Evolutionary conservation across 2,329 filamentous ascomycete genomes (phyloP), one percentile per base, ranked within the genome.

Genomic region (Diaporthe caulivora): DNA sequence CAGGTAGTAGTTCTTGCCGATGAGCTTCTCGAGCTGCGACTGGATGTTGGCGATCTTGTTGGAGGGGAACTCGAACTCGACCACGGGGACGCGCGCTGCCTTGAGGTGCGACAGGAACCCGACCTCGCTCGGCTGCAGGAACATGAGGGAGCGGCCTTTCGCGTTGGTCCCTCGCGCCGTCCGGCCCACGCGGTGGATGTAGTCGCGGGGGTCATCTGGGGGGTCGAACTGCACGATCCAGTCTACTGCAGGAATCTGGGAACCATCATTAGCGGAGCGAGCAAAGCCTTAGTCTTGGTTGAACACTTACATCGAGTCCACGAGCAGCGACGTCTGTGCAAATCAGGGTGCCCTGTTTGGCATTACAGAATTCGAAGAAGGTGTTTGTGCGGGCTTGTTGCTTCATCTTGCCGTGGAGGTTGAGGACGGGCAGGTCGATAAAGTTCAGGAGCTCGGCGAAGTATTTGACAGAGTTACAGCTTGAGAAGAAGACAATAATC

Each of bases 351-450:
- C 96, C 97, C 77, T 93, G 91, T 77, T 92, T 92, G 24, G 95
- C 87, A 76, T 89, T 89, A 82, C 87, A 88, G 82, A 99, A 99
- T 82, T 98, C 96, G 83, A 98, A 99, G 83, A 99, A 99, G 0
- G 95, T 98, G 81, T 97, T 97, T 31, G 97, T 99, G n/a, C 97
- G 94, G 84, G 98, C 98, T 84, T 98, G 95, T 84, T 99, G 97
- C 85, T 99, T 99, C 85, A 98, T 95, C 85, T 99, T 98, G 77
- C 95, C 97, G 83, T 97, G 94, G 10, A 97, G 87, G 78, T 94
- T 93, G 55, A 97, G 88, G 3, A 97, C 94, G 7, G 94, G 95
- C 53, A 98, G 89, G 83, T 98, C 97, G 79, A 98, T 98, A 85
- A 98, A 98, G 86, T 98, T 98, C 77, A 99, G 91, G 37, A 99